phyloP scores from a whole-genome alignment of 345 rosid genomes.

The Eucalyptus melliodora region DNA sequence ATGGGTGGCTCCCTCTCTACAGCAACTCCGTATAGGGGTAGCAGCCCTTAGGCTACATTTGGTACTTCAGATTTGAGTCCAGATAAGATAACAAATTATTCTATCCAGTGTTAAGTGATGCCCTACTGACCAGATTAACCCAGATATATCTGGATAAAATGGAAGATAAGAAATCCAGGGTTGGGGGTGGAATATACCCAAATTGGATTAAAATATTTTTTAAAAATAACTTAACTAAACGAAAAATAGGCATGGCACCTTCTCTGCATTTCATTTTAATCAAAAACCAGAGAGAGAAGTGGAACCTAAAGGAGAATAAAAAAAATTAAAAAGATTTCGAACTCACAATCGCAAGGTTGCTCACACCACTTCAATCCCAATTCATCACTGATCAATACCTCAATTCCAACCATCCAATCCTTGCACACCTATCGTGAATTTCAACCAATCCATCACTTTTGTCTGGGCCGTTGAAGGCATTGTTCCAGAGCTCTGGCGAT shows the following conservation, averaged over 20 bases:
- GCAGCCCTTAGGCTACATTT: background rate
- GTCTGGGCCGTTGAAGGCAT: background rate
- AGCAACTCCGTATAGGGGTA: background rate
- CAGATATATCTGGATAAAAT: background rate
- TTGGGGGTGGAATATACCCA: background rate
- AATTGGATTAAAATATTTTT: background rate
- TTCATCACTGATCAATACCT: background rate
- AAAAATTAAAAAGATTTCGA: no score
- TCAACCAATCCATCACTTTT: background rate
- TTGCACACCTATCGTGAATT: background rate
- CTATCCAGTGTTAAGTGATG: background rate
- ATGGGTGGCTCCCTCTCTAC: background rate
- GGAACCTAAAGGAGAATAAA: background rate
- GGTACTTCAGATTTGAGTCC: background rate
- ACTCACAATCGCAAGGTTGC: background rate
- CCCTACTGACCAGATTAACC: background rate
- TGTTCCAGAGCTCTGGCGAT: background rate
- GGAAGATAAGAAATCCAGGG: background rate
- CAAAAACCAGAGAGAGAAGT: background rate
- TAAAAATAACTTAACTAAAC: background rate
- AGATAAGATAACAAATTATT: background rate
- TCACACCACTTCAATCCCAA: background rate
- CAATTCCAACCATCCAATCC: background rate
- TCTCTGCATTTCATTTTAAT: background rate
- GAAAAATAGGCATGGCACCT: background rate